phyloP scores from a whole-genome alignment of 208 protist species.

The Wallacemonas sp. region DNA sequence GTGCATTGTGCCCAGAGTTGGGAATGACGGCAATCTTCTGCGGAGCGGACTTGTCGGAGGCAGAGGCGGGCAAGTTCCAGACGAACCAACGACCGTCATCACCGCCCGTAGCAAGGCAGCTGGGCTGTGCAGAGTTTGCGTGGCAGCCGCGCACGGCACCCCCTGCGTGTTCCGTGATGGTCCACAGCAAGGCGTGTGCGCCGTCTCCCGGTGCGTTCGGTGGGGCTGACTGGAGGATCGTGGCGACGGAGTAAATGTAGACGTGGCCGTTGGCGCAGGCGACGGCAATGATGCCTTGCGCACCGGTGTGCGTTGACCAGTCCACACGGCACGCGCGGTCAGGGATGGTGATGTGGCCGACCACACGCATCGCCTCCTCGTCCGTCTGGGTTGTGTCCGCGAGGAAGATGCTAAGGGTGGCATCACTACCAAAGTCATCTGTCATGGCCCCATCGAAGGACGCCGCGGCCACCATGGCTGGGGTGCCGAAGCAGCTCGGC shows the following conservation, averaged over 20 bases:
- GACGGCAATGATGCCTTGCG: slow-evolving; percentile 71
- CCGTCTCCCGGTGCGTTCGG: slow-evolving; percentile 15
- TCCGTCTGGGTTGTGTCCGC: slow-evolving; percentile 73
- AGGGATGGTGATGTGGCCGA: slow-evolving; percentile 49
- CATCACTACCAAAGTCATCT: slow-evolving; percentile 74
- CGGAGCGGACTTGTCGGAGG: slow-evolving; percentile 12
- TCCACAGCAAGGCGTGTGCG: slow-evolving; percentile 64
- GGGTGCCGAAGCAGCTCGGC: slow-evolving; percentile 41
- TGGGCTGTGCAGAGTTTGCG: slow-evolving; percentile 92
- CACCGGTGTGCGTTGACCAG: slow-evolving; percentile 54
- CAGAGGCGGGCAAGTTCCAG: slow-evolving; percentile 87
- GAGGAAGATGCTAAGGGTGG: slow-evolving; percentile 58
- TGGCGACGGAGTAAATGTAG: slow-evolving; percentile 62
- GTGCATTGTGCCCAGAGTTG: slow-evolving; percentile 35
- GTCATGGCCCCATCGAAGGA: slow-evolving; percentile 64
- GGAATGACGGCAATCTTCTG: slow-evolving; percentile 66
- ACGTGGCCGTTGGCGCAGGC: slow-evolving; percentile 60
- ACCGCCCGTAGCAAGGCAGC: slow-evolving; percentile 74
- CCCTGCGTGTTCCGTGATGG: slow-evolving; percentile 71
- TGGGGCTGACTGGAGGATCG: slow-evolving; percentile 35
- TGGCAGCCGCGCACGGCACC: slow-evolving; percentile 87
- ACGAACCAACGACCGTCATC: slow-evolving; percentile 82
- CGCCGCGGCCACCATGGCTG: slow-evolving; percentile 65
- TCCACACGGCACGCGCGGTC: slow-evolving; percentile 70
- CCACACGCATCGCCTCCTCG: slow-evolving; percentile 61